A percentile compares a stretch with the other conserved stretches of the same genome.
Conservation (phyloP, 148 eudicot genomes). For the Nyssa sinensis region DNA sequence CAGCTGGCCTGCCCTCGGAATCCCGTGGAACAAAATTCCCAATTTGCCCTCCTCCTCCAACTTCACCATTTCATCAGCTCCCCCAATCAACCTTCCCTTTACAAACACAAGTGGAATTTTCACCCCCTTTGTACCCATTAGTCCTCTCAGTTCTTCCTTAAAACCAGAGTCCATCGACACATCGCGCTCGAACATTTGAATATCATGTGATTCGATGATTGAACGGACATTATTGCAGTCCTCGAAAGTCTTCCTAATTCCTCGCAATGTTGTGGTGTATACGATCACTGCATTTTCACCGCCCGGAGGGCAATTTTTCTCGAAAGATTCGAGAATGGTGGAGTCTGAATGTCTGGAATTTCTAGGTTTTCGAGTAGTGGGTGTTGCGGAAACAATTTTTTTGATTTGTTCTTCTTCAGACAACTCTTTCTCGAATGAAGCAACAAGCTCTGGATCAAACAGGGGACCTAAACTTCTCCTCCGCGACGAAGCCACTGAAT, state of each 20-base stretch:
- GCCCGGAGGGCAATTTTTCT: conserved; percentile 54
- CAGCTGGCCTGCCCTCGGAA: conserved; percentile 44
- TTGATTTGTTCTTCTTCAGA: conserved; percentile 56
- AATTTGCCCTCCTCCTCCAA: conserved; percentile 84
- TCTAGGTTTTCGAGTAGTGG: conserved; percentile 12
- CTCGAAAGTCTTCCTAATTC: conserved; percentile 95
- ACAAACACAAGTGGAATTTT: conserved; percentile 75
- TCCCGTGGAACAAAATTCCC: conserved; percentile 49
- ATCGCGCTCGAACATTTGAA: conserved; percentile 67
- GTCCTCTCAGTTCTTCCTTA: conserved; percentile 67
- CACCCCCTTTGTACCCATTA: conserved; percentile 58
- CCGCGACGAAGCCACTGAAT: conserved; percentile 35
- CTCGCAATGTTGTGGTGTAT: conserved; percentile 82
- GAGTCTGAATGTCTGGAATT: not conserved
- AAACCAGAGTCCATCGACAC: conserved; percentile 87
- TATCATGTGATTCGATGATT: conserved; percentile 45
- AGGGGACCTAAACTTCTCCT: conserved; percentile 61
- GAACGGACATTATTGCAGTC: conserved; percentile 66
- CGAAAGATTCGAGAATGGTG: conserved; percentile 33
- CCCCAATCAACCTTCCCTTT: conserved; percentile 76
- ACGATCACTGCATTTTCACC: conserved; percentile 61
- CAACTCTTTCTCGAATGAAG: conserved; percentile 46
- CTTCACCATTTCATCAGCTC: conserved; percentile 58
- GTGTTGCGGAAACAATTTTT: conserved; percentile 45
- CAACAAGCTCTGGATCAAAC: conserved; percentile 67